A percentile compares a stretch with the other conserved stretches of the same genome.
These are phyloP conservation scores for Pseudopithomyces maydicus DNA, from an alignment of 2,329 filamentous ascomycete species.

Conservation along the genomic window DNA sequence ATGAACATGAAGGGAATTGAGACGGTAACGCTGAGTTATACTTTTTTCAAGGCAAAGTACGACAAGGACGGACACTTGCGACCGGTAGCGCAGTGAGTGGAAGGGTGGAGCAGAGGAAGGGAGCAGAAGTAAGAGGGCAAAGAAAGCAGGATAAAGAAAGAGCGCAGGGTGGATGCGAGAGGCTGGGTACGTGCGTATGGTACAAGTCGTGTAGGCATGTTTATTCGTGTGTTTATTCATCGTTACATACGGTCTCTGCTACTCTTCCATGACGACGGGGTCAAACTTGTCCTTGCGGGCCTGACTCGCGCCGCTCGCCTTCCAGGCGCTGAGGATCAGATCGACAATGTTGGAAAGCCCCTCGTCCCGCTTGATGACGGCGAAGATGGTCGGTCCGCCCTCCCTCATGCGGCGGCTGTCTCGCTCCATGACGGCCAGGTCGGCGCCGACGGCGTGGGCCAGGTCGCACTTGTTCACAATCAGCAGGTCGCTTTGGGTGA, in stretches of 20 bases:
- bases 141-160: too few species aligned
- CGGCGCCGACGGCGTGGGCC: slow-evolving; percentile 86
- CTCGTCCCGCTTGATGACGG: slow-evolving; percentile 92
- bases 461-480: slow-evolving; percentile 98
- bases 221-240: too few species aligned
- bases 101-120: not conserved
- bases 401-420: slow-evolving; percentile 94
- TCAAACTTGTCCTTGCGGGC: slow-evolving; percentile 40
- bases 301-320: slow-evolving; percentile 74
- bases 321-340: slow-evolving; percentile 90
- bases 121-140: too few species aligned
- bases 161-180: too few species aligned
- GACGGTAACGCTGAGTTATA: slow-evolving; percentile 95
- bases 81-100: slow-evolving; percentile 45
- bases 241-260: too few species aligned
- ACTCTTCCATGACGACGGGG: slow-evolving; percentile 42
- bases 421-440: slow-evolving; percentile 90
- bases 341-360: slow-evolving; percentile 86
- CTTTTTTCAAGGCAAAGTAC: slow-evolving; percentile 94
- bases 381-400: slow-evolving; percentile 93
- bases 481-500: slow-evolving; percentile 92
- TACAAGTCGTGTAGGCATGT: too few species aligned
- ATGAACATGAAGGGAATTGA: slow-evolving; percentile 92
- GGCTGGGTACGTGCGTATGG: too few species aligned
- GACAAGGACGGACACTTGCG: slow-evolving; percentile 77